phyloP scores from a whole-genome alignment of 1,284 basidiomycete genomes.

The Abortiporus biennis region DNA sequence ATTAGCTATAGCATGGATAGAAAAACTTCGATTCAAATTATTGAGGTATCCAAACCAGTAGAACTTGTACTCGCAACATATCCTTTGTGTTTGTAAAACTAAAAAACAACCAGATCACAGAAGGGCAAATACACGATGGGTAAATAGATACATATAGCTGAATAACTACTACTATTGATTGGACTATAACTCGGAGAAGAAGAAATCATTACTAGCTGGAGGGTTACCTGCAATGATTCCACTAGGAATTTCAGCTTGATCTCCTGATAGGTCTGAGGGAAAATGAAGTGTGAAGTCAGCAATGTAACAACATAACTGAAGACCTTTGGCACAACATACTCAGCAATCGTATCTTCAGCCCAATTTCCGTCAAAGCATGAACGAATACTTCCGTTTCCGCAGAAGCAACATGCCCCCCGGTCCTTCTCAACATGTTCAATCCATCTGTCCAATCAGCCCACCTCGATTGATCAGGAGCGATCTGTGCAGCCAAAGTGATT shows the following conservation, averaged over 20 bases:
- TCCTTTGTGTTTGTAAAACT: too few species aligned
- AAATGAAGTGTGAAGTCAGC: constrained; percentile 1
- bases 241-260: constrained; percentile 87
- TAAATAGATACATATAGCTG: too few species aligned
- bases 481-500: constrained; percentile 77
- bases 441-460: constrained; percentile 98
- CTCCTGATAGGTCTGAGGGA: constrained; percentile 76
- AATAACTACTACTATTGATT: too few species aligned
- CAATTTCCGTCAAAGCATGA: constrained; percentile 86
- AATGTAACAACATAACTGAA: constrained; percentile 3
- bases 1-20: too few species aligned
- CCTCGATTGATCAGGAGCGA: constrained; percentile 78
- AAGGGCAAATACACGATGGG: too few species aligned
- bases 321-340: constrained; percentile 41
- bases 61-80: too few species aligned
- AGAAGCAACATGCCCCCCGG: constrained; percentile 77
- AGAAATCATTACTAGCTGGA: constrained; percentile 79
- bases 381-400: constrained; percentile 85
- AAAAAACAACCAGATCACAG: too few species aligned
- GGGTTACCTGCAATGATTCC: constrained; percentile 66
- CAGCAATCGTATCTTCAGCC: constrained; percentile 88
- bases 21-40: too few species aligned
- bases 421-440: constrained; percentile 78
- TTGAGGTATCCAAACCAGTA: too few species aligned
- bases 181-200: constrained; percentile 70